Conservation (phyloP, 2,329 filamentous ascomycete genomes). For the Chrysosporium queenslandicum region DNA sequence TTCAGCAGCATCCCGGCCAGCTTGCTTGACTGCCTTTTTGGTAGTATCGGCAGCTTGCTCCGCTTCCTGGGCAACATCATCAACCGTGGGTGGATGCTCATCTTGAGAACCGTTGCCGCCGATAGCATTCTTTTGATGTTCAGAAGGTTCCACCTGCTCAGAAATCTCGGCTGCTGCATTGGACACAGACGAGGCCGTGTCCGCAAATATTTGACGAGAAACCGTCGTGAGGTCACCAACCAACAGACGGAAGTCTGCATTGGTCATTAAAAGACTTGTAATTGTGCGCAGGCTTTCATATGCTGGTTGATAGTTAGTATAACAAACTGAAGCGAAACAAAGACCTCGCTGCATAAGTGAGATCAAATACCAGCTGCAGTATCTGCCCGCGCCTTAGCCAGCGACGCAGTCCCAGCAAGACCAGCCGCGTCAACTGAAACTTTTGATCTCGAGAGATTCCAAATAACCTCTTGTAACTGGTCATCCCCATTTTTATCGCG, state of each 20-base stretch:
- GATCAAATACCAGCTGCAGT: slow-evolving; percentile 51
- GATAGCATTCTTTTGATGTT: slow-evolving; percentile 47
- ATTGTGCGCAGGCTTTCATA: slow-evolving; percentile 77
- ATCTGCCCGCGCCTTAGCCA: slow-evolving; percentile 58
- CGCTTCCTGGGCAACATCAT: slow-evolving; percentile 54
- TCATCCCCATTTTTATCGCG: slow-evolving; percentile 73
- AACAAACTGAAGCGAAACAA: slow-evolving; percentile 7
- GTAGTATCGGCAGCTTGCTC: slow-evolving; percentile 41
- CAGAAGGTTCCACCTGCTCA: slow-evolving; percentile 60
- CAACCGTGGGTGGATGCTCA: slow-evolving; percentile 43
- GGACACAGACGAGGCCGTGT: slow-evolving; percentile 71
- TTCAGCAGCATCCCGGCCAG: slow-evolving; percentile 49
- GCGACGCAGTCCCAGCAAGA: slow-evolving; percentile 50
- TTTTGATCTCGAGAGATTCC: slow-evolving; percentile 68
- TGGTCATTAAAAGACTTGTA: slow-evolving; percentile 73
- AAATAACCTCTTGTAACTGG: slow-evolving; percentile 84
- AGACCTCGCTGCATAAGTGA: not conserved
- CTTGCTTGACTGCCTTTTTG: slow-evolving; percentile 30
- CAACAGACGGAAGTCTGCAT: slow-evolving; percentile 81
- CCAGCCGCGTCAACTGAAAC: slow-evolving; percentile 58
- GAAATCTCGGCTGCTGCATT: slow-evolving; percentile 64
- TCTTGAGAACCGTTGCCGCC: slow-evolving; percentile 37
- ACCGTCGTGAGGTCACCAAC: slow-evolving; percentile 69
- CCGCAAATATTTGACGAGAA: slow-evolving; percentile 72
- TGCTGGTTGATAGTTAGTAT: slow-evolving; percentile 38